Percentiles rank a stretch among this genome's conserved stretches.
Conservation (phyloP, 768 basidiomycete species). For the Tylopilus subfusipes region DNA sequence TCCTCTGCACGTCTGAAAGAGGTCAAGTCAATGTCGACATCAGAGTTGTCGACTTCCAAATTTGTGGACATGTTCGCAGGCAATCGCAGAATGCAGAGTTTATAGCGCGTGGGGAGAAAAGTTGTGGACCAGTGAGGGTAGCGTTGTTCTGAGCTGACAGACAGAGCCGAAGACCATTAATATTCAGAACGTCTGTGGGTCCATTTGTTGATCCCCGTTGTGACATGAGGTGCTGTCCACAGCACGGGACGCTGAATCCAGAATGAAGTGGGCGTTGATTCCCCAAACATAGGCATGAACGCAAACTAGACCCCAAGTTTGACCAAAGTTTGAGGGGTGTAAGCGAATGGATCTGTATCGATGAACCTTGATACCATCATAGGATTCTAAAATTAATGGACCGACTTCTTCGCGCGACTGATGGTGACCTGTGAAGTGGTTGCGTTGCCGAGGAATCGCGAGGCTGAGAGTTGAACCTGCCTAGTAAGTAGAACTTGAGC, state of each 20-base stretch:
- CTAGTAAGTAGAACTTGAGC: no score
- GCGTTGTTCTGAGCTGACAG: neutral
- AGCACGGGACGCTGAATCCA: neutral
- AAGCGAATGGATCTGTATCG: neutral
- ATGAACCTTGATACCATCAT: conserved; percentile 22
- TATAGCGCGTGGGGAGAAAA: neutral
- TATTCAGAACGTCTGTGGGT: conserved; percentile 15
- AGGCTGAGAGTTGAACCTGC: no score
- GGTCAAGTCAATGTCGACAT: conserved; percentile 6
- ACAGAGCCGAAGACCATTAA: neutral
- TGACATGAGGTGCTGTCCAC: conserved; percentile 2
- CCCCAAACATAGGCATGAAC: conserved; percentile 19
- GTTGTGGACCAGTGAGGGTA: neutral
- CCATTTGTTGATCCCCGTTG: conserved; percentile 6
- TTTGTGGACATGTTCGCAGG: conserved; percentile 13
- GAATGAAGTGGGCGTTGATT: conserved; percentile 4
- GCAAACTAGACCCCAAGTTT: conserved; percentile 19
- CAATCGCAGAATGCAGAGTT: neutral
- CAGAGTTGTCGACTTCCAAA: conserved; percentile 11
- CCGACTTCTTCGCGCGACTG: neutral
- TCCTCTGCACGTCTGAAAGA: conserved; percentile 7
- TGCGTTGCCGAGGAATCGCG: no score
- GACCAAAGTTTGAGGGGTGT: neutral
- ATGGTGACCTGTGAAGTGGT: neutral
- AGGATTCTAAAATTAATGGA: neutral